Conservation (phyloP, 306 rosid genomes). For the Ochetophila trinervis region DNA sequence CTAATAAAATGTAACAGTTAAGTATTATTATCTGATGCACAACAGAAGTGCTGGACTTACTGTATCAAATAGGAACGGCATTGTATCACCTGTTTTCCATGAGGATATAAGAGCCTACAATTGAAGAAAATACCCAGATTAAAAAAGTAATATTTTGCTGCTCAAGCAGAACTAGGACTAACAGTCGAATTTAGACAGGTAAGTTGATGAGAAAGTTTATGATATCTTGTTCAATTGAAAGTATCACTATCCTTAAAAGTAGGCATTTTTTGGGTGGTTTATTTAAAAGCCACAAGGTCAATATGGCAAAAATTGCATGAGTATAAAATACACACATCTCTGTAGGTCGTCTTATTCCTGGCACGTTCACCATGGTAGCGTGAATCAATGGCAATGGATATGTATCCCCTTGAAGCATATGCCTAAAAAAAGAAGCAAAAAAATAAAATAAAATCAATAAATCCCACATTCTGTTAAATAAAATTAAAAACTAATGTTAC, state of each 20-base stretch:
- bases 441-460: neutral
- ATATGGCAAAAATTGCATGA: neutral
- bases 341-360: constrained; percentile 47
- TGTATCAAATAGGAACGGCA: constrained; percentile 97
- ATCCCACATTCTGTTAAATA: constrained; percentile 8
- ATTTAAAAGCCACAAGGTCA: neutral
- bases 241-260: neutral
- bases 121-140: constrained; percentile 12
- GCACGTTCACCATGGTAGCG: constrained; percentile 99
- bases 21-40: constrained; percentile 18
- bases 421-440: constrained; percentile 45
- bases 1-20: constrained; percentile 16
- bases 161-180: constrained; percentile 5
- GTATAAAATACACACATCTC: constrained; percentile 43
- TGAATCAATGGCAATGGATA: constrained; percentile 77
- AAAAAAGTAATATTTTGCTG: neutral
- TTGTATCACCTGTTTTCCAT: constrained; percentile 74
- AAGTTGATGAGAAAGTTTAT: constrained; percentile 4
- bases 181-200: constrained; percentile 4
- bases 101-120: constrained; percentile 82
- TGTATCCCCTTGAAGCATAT: constrained; percentile 87
- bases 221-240: too few relatives aligned
- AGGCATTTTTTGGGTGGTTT: constrained; percentile 1
- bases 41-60: constrained; percentile 37
- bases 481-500: neutral